Percentiles rank a stretch among this genome's conserved stretches.
These are phyloP conservation scores for Microsporum canis DNA, from an alignment of 2,329 filamentous ascomycete genomes.

Conservation along the genomic window DNA sequence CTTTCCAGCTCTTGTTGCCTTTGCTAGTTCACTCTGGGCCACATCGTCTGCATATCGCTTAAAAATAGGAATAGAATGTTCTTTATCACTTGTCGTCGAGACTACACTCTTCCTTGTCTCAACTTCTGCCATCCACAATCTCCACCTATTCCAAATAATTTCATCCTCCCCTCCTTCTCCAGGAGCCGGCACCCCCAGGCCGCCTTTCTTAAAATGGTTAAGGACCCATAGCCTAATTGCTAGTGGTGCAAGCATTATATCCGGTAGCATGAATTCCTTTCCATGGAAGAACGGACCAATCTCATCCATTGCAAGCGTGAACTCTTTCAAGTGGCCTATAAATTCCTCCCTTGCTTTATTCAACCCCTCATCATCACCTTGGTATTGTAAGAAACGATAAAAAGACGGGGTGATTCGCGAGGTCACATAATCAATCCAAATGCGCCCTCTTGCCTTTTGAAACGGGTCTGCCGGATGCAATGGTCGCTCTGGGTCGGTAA, in stretches of 20 bases:
- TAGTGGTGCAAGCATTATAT: slow-evolving; percentile 63
- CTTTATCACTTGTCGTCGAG: slow-evolving; percentile 56
- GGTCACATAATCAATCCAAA: slow-evolving; percentile 65
- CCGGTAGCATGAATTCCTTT: slow-evolving; percentile 51
- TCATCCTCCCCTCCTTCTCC: slow-evolving; percentile 44
- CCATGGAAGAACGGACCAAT: slow-evolving; percentile 59
- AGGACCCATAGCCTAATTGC: slow-evolving; percentile 60
- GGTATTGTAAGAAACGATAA: slow-evolving; percentile 48
- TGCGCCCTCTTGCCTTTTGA: slow-evolving; percentile 50
- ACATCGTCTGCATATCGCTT: slow-evolving; percentile 55
- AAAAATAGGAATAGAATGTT: slow-evolving; percentile 59
- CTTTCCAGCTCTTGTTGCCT: slow-evolving; percentile 52
- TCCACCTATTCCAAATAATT: slow-evolving; percentile 53
- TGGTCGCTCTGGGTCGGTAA: slow-evolving; percentile 38
- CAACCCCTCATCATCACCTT: slow-evolving; percentile 20
- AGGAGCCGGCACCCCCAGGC: slow-evolving; percentile 39
- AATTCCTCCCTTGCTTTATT: slow-evolving; percentile 48
- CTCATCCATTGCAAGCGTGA: slow-evolving; percentile 51
- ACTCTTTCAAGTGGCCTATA: slow-evolving; percentile 46
- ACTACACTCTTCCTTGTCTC: slow-evolving; percentile 50
- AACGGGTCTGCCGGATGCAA: slow-evolving; percentile 54
- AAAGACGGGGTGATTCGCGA: slow-evolving; percentile 57
- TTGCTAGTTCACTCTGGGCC: slow-evolving; percentile 43
- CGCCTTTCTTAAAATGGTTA: slow-evolving; percentile 56
- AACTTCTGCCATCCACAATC: slow-evolving; percentile 51